Conservation (phyloP, 192 early-diverging fungal genomes). For the Piromyces sp. region DNA sequence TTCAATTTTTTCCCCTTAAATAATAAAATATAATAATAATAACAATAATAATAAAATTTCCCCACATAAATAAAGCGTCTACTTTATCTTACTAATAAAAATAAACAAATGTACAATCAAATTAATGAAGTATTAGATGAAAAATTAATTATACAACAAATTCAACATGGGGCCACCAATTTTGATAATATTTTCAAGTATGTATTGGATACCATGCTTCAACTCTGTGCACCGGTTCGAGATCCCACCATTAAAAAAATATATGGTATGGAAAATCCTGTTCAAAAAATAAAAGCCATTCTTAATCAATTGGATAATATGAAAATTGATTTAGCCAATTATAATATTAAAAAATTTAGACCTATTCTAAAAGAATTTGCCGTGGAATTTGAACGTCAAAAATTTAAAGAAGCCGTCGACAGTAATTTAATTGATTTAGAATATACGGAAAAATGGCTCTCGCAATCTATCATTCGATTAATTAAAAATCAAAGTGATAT, state of each 20-base stretch:
- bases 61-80: background rate
- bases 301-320: background rate
- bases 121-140: background rate
- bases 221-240: background rate
- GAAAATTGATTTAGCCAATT: background rate
- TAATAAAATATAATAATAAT: too few relatives aligned
- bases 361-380: background rate
- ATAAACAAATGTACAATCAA: background rate
- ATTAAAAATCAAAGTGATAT: background rate
- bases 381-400: background rate
- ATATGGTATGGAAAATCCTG: background rate
- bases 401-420: background rate
- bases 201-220: background rate
- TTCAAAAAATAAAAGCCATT: background rate
- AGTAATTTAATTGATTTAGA: background rate
- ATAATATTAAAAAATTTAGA: background rate
- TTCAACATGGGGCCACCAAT: background rate
- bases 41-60: too few relatives aligned
- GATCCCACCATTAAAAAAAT: background rate
- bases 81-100: background rate
- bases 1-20: too few relatives aligned
- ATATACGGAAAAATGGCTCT: background rate
- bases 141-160: background rate
- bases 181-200: background rate
- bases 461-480: background rate